Conservation (phyloP, 176 grass and related monocot species). For the Zizania latifolia region DNA sequence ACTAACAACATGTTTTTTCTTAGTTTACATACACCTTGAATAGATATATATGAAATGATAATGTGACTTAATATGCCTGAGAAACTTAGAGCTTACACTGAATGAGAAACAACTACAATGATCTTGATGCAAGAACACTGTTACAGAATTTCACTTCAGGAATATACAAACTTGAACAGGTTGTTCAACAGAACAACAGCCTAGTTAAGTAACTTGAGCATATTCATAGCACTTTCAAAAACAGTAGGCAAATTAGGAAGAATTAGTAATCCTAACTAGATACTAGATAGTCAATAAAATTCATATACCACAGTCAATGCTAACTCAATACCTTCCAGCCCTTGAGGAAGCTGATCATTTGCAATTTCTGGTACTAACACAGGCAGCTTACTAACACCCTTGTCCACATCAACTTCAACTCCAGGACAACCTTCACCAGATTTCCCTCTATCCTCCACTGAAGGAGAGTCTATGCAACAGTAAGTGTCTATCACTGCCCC, state of each 20-base stretch:
- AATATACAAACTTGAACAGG: background rate
- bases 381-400: background rate
- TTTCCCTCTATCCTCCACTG: slow-evolving; percentile 17
- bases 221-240: background rate
- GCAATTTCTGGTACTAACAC: background rate
- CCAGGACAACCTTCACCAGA: background rate
- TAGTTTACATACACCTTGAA: background rate
- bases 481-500: background rate
- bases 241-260: background rate
- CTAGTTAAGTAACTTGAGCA: background rate
- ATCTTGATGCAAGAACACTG: background rate
- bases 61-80: background rate
- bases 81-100: background rate
- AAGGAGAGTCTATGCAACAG: background rate
- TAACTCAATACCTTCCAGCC: slow-evolving; percentile 26
- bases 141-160: background rate
- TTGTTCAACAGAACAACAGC: background rate
- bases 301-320: background rate
- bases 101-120: background rate
- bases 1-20: background rate
- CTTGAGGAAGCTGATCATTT: slow-evolving; percentile 8
- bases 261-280: background rate
- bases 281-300: slow-evolving; percentile 1
- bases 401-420: slow-evolving; percentile 7
- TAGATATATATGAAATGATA: slow-evolving; percentile 4